Evolutionary conservation across 2,329 filamentous ascomycete species (phyloP), one percentile per base, ranked within the genome.

Genomic region (Penicillium sclerotigenum): DNA sequence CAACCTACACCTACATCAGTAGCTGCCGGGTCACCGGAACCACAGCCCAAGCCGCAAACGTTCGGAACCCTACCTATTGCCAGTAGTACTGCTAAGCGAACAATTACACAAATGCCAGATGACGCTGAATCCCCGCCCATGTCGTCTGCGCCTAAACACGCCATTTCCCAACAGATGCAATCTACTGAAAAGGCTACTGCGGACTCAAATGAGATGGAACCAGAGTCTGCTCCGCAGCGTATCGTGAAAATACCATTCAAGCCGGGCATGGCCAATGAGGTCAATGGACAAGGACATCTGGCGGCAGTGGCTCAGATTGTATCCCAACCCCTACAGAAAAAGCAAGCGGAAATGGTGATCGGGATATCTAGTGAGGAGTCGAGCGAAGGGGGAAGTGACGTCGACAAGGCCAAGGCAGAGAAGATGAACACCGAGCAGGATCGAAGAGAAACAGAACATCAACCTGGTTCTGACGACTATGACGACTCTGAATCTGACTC

Each of bases 41-140:
- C 11, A 7, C 24, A 38, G 9, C 9, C 5, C 20, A 22, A 6
- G 13, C 16, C 18, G 6, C 16, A 10, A 16, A 53, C 24, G 11
- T 10, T 26, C 5, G 42, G 20, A 9, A 53, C 38, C 14, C 8
- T 24, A n/a, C 42, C 37, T 16, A 45, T 43, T 26, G 26, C 48
- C 7, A 33, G 18, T 16, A 28, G 31, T 14, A 45, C 40, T 18
- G 49, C 52, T 10, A 46, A 8, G 16, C 47, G 53, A n/a, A 47
- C 47, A n/a, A 55, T 48, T 29, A 51, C 47, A 7, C 53, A 52
- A 42, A 56, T 26, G 47, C 60, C 41, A 8, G 18, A 38, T n/a
- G 26, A 16, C 10, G 58, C 10, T 8, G n/a, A 47, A 37, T 28
- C 31, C 5, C 36, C 36, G 6, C 34, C 34, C 20, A 33, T 24